A percentile compares a stretch with the other conserved stretches of the same genome.
These are phyloP conservation scores for Aspergillus thermomutatus DNA, from an alignment of 2,329 filamentous ascomycete genomes.

Conservation along the genomic window DNA sequence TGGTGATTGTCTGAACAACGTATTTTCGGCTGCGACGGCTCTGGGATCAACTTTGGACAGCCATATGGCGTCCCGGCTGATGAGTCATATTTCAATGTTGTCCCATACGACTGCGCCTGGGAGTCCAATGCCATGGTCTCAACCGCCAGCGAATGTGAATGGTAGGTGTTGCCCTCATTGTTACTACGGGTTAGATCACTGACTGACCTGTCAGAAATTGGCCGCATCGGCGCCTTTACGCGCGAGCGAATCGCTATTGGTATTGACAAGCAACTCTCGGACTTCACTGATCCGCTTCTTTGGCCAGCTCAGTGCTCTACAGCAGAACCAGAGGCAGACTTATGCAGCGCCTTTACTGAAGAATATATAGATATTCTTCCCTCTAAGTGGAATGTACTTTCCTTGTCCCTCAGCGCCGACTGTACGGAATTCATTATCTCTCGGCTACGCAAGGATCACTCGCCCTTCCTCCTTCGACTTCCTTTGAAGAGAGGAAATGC, in stretches of 20 bases:
- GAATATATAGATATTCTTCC: conserved; percentile 87
- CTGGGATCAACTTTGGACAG: conserved; percentile 40
- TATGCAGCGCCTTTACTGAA: conserved; percentile 66
- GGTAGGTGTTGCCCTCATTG: conserved; percentile 22
- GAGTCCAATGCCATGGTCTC: conserved; percentile 21
- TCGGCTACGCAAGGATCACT: conserved; percentile 71
- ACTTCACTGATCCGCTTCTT: conserved; percentile 44
- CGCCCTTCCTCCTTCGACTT: conserved; percentile 81
- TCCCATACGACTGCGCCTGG: conserved; percentile 39
- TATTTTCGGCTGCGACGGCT: conserved; percentile 31
- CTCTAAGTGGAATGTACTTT: conserved; percentile 77
- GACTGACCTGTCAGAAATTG: conserved; percentile 31
- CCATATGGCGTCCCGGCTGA: conserved; percentile 36
- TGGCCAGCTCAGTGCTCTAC: conserved; percentile 45
- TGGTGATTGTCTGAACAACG: conserved; percentile 29
- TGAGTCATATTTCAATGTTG: conserved; percentile 42
- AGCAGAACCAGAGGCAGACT: conserved; percentile 24
- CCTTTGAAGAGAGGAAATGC: conserved; percentile 80
- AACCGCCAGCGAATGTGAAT: conserved; percentile 37
- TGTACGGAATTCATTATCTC: conserved; percentile 83
- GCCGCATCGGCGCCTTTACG: conserved; percentile 39
- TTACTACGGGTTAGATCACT: conserved; percentile 5
- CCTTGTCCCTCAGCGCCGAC: conserved; percentile 77
- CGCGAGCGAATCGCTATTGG: conserved; percentile 38
- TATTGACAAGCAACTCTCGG: conserved; percentile 45